phyloP scores from a whole-genome alignment of 345 rosid species.

The Hypericum perforatum region DNA sequence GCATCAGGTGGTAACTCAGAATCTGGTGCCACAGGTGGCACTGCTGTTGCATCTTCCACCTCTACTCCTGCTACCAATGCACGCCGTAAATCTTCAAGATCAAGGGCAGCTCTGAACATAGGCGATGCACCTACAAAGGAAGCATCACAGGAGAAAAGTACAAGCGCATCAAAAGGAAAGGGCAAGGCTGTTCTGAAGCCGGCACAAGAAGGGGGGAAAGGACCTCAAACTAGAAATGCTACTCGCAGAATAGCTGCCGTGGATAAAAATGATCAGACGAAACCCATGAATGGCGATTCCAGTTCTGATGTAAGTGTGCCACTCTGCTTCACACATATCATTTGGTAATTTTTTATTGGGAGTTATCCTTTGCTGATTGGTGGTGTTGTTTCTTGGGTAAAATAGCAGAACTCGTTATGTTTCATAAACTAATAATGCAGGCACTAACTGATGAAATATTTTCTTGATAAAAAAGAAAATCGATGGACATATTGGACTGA shows the following conservation, averaged over 20 bases:
- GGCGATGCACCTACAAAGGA: conserved; percentile 67
- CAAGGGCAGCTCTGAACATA: conserved; percentile 71
- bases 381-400: no score
- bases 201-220: conserved; percentile 61
- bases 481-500: no score
- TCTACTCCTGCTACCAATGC: conserved; percentile 60
- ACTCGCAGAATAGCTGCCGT: conserved; percentile 74
- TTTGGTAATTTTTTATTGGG: background rate
- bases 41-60: conserved; percentile 66
- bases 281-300: conserved; percentile 63
- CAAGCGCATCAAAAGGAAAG: conserved; percentile 84
- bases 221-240: conserved; percentile 94
- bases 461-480: no score
- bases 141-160: conserved; percentile 49
- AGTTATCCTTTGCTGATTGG: background rate
- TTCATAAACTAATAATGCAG: no score
- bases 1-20: conserved; percentile 63
- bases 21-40: conserved; percentile 41
- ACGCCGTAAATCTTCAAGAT: conserved; percentile 75
- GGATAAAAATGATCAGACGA: conserved; percentile 69
- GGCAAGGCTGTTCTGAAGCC: conserved; percentile 94
- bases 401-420: no score
- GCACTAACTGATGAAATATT: no score
- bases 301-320: conserved; percentile 67
- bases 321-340: background rate